phyloP scores from a whole-genome alignment of 768 basidiomycete species.

The Serpula lacrymans region DNA sequence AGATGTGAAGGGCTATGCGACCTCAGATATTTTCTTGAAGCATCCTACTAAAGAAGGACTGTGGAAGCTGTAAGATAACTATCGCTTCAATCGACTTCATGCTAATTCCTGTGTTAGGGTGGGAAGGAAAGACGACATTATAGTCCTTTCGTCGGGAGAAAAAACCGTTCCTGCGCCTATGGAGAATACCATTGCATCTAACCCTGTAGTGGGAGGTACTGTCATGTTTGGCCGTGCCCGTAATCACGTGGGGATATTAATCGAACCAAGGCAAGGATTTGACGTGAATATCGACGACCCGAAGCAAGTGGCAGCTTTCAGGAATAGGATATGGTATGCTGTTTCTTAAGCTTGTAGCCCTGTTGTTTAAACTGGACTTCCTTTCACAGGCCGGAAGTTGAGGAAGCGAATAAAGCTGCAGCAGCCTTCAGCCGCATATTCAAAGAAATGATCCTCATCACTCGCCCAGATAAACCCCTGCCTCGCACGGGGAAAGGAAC shows the following conservation, averaged over 20 bases:
- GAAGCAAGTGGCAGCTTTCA: slow-evolving; percentile 22
- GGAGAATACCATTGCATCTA: slow-evolving; percentile 23
- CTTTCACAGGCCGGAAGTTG: slow-evolving; percentile 36
- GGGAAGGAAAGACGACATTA: slow-evolving; percentile 35
- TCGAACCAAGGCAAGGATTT: slow-evolving; percentile 30
- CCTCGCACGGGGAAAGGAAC: slow-evolving; percentile 45
- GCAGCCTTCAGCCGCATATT: slow-evolving; percentile 44
- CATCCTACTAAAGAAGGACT: slow-evolving; percentile 40
- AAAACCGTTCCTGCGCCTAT: slow-evolving; percentile 32
- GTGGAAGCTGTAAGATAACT: slow-evolving; percentile 38
- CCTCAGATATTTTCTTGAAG: slow-evolving; percentile 39
- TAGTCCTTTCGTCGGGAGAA: slow-evolving; percentile 29
- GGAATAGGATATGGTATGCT: slow-evolving; percentile 38
- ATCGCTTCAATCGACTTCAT: no score
- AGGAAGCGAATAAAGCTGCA: slow-evolving; percentile 40
- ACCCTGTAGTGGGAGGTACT: slow-evolving; percentile 23
- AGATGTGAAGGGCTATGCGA: slow-evolving; percentile 37
- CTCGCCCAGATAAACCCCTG: slow-evolving; percentile 39
- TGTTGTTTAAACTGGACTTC: no score
- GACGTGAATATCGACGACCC: slow-evolving; percentile 29
- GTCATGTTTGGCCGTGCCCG: slow-evolving; percentile 40
- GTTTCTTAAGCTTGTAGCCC: no score
- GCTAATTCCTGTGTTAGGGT: slow-evolving; percentile 21
- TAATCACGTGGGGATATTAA: slow-evolving; percentile 24
- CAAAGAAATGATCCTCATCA: slow-evolving; percentile 53